A percentile compares a stretch with the other conserved stretches of the same genome.
Evolutionary conservation across 2,329 filamentous ascomycete species (phyloP).

Genomic region (Simplicillium aogashimaense): DNA sequence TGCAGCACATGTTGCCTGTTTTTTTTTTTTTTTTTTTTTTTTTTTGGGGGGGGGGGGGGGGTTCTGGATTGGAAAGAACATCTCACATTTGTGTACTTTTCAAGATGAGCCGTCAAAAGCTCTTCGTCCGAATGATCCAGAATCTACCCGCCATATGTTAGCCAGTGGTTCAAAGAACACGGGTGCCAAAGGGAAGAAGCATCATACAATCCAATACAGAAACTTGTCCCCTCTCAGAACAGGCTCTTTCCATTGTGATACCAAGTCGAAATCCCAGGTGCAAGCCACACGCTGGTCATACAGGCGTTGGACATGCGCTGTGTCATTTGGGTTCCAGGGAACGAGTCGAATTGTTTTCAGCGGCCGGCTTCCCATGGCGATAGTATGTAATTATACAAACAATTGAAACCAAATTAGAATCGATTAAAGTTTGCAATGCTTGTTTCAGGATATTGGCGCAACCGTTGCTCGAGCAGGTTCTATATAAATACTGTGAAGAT

Average conservation of each 20-base stretch:
- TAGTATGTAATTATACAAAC: no score
- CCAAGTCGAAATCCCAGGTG: constrained; percentile 29
- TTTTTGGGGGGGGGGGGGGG: not conserved
- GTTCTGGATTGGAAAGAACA: not conserved
- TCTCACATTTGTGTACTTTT: constrained; percentile 18
- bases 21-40: not conserved
- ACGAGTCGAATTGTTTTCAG: constrained; percentile 20
- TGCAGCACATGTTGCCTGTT: not conserved
- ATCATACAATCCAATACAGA: constrained; percentile 30
- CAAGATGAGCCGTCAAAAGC: constrained; percentile 19
- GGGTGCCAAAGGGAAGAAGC: not conserved
- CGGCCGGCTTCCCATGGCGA: not conserved
- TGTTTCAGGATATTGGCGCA: not conserved
- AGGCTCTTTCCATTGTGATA: constrained; percentile 23
- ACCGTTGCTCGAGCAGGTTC: not conserved
- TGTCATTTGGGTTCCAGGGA: constrained; percentile 31
- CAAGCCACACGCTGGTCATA: constrained; percentile 33
- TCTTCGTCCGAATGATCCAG: constrained; percentile 18
- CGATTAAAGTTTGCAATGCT: no score
- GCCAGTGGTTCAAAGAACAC: not conserved
- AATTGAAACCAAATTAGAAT: no score
- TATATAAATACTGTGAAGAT: no score
- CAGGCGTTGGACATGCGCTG: constrained; percentile 28
- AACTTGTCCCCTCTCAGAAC: constrained; percentile 23
- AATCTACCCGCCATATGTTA: constrained; percentile 11